phyloP scores from a whole-genome alignment of 805 yeast species.

The Scheffersomyces amazonensis region DNA sequence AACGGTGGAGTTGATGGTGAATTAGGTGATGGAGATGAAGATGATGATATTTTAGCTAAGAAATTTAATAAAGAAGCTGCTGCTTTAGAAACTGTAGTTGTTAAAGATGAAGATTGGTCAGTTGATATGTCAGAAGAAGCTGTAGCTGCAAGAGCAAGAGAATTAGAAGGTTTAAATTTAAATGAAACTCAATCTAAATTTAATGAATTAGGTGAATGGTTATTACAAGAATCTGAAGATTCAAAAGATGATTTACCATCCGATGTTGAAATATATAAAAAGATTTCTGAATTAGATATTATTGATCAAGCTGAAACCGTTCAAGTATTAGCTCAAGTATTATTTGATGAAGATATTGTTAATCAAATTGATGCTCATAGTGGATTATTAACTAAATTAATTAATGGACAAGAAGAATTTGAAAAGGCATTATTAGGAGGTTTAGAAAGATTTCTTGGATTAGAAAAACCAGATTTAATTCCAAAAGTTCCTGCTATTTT shows the following conservation, averaged over 20 bases:
- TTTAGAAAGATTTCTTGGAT: constrained; percentile 86
- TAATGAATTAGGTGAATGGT: constrained; percentile 89
- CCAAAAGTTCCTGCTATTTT: constrained; percentile 77
- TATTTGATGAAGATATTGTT: constrained; percentile 76
- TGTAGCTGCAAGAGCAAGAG: constrained; percentile 84
- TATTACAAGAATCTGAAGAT: constrained; percentile 49
- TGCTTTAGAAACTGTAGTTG: constrained; percentile 50
- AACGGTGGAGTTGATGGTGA: constrained; percentile 28
- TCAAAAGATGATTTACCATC: constrained; percentile 63
- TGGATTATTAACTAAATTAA: constrained; percentile 78
- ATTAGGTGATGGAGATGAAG: constrained; percentile 48
- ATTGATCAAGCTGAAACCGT: constrained; percentile 70
- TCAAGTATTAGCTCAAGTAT: constrained; percentile 87
- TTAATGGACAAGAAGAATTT: constrained; percentile 56
- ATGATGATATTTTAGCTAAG: constrained; percentile 72
- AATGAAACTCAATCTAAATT: constrained; percentile 49
- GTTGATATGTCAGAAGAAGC: constrained; percentile 97
- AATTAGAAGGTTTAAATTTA: constrained; percentile 64
- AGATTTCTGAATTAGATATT: constrained; percentile 77
- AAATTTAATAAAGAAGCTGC: constrained; percentile 85
- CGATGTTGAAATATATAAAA: constrained; percentile 91
- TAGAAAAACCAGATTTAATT: constrained; percentile 68
- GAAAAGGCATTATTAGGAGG: constrained; percentile 95
- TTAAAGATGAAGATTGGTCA: constrained; percentile 94
- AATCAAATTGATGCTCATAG: constrained; percentile 72